phyloP scores from a whole-genome alignment of 2,329 filamentous ascomycete species.

The Juglanconis juglandina region DNA sequence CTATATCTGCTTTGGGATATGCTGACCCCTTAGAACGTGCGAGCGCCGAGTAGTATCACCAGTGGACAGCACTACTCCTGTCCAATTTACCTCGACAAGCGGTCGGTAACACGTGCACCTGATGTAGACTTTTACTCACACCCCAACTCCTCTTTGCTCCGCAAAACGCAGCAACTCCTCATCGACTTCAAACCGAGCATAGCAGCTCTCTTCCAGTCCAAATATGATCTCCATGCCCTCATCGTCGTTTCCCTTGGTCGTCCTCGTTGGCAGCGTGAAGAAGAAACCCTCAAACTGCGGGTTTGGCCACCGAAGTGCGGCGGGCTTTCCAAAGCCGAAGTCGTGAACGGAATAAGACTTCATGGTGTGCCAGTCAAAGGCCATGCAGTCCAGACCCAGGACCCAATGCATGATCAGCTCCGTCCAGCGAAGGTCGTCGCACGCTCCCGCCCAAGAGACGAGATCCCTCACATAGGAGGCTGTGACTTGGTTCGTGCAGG shows the following conservation, averaged over 20 bases:
- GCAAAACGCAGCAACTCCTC: slow-evolving; percentile 8
- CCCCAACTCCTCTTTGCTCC: slow-evolving; percentile 8
- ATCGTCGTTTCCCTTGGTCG: background rate
- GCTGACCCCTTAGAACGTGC: no score
- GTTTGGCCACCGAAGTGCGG: slow-evolving; percentile 10
- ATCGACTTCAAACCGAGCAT: slow-evolving; percentile 3
- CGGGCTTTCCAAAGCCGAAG: slow-evolving; percentile 28
- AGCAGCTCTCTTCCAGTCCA: slow-evolving; percentile 12
- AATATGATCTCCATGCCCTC: slow-evolving; percentile 10
- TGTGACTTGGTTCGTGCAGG: slow-evolving; percentile 23
- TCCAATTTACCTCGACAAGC: no score
- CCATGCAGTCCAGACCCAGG: slow-evolving; percentile 25
- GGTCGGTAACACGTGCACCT: no score
- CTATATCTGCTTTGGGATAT: no score
- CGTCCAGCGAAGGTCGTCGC: slow-evolving; percentile 23
- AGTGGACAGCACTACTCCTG: no score
- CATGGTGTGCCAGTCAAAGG: slow-evolving; percentile 26
- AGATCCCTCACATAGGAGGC: slow-evolving; percentile 21
- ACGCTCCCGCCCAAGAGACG: slow-evolving; percentile 24
- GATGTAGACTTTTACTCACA: background rate
- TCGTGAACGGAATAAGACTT: slow-evolving; percentile 25
- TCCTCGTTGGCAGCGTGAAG: slow-evolving; percentile 5
- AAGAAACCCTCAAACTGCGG: slow-evolving; percentile 13
- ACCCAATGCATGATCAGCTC: slow-evolving; percentile 23
- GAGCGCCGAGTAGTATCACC: no score